These are phyloP conservation scores for Fusarium udum DNA, from an alignment of 2,329 filamentous ascomycete genomes.

Conservation along the genomic window DNA sequence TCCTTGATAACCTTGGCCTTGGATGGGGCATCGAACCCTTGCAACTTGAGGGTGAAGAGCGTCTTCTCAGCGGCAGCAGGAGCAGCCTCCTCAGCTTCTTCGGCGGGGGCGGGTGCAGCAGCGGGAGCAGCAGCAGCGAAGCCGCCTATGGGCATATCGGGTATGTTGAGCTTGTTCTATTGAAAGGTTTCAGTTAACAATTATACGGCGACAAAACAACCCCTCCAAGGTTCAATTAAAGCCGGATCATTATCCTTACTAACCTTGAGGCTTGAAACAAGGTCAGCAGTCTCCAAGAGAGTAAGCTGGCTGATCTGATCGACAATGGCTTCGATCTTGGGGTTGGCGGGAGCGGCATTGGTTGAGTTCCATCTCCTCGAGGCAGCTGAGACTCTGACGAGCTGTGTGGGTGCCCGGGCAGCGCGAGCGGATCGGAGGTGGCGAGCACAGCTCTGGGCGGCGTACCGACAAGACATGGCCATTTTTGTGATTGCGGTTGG, in stretches of 20 bases:
- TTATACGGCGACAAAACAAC: background rate
- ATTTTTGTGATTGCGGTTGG: conserved; percentile 55
- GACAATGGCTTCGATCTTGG: conserved; percentile 94
- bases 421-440: conserved; percentile 63
- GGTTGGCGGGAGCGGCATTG: conserved; percentile 74
- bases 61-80: conserved; percentile 94
- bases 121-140: conserved; percentile 78
- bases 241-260: conserved; percentile 34
- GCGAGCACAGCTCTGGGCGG: conserved; percentile 71
- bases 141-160: conserved; percentile 93
- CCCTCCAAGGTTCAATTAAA: conserved; percentile 21
- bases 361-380: conserved; percentile 89
- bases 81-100: conserved; percentile 89
- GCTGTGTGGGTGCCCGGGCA: conserved; percentile 59
- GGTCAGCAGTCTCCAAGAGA: conserved; percentile 93
- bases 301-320: conserved; percentile 99
- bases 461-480: conserved; percentile 71
- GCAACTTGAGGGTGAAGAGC: conserved; percentile 94
- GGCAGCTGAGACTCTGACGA: conserved; percentile 55
- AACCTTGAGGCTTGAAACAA: conserved; percentile 96
- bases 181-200: conserved; percentile 25
- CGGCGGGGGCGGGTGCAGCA: conserved; percentile 67
- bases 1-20: conserved; percentile 99
- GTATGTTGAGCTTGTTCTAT: conserved; percentile 94
- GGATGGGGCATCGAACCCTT: conserved; percentile 83